Base-by-base conservation (phyloP, 192 early-diverging fungal species). In the Coemansia sp. region DNA sequence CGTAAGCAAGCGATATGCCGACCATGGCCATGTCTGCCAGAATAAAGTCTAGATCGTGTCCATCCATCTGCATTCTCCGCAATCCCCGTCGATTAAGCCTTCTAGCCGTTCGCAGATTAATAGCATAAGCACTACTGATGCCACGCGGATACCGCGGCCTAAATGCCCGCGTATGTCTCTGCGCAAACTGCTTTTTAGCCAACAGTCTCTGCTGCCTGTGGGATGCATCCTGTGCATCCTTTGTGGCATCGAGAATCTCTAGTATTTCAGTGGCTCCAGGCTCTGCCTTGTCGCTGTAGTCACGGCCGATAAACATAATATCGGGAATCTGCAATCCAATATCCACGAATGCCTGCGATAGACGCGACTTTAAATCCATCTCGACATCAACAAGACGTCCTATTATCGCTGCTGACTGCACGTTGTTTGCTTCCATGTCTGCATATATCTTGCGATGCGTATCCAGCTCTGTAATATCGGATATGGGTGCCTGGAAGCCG, bases 341-440 rank as follows among this genome's bases (percentile, higher is more conserved):
- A 30, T 34, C 14, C 28, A 4, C 3, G 30, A 17, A 34, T 8
- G 30, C 55, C 29, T 29, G 36, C 4, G 34, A 36, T 8, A 78
- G 17, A 0, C 69, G 66, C 42, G 31, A 18, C 50, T 73, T 69
- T 18, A 73, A 17, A 50, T 73, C 71, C 20, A 69, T 29, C 50
- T 78, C 76, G 38, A 73, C 31, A 22, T 78, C 76, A 1, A 69
- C 18, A 11, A 34, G 17, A 30, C 63, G 56, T 5, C 48, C 31
- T 17, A 78, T 34, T 18, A 78, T 70, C 49, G 72, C 28, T 7
- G 76, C 76, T 1, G 76, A 69, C 16, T 62, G 60, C 11, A 70
- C 14, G 18, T 67, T 36, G 5, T 48, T 50, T 0, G 20, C 29
- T 3, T 52, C 76, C 54, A 78, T 78, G 11, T 63, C 42, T 17